Percentiles rank a stretch among this genome's conserved stretches.
Evolutionary conservation across 1,139 yeast genomes (phyloP).

Genomic region (Sugiyamaella castrensis): DNA sequence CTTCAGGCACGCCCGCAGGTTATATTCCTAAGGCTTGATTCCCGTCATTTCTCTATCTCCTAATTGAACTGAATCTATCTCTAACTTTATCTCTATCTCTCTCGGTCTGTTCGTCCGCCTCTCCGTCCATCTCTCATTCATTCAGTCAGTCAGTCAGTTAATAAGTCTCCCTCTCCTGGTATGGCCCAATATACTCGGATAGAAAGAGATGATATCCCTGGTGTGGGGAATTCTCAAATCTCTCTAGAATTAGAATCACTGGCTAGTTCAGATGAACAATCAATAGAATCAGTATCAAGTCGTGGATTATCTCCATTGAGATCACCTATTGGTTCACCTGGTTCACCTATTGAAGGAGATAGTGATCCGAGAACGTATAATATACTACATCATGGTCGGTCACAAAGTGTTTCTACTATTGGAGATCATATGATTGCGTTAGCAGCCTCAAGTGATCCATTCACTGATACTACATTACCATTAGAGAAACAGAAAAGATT

Average conservation of each 20-base stretch:
- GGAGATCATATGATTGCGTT: constrained; percentile 34
- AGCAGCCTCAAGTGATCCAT: constrained; percentile 32
- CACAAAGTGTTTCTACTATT: constrained; percentile 30
- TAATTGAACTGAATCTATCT: too few relatives aligned
- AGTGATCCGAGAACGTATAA: constrained; percentile 13
- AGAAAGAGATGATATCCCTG: constrained; percentile 6
- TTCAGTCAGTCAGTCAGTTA: too few relatives aligned
- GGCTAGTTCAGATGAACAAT: constrained; percentile 33
- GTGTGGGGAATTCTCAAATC: constrained; percentile 26
- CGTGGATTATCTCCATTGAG: constrained; percentile 29
- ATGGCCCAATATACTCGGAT: constrained; percentile 4
- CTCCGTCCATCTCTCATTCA: too few relatives aligned
- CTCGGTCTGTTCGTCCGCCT: too few relatives aligned
- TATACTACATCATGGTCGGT: constrained; percentile 16
- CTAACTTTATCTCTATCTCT: too few relatives aligned
- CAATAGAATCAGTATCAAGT: constrained; percentile 24
- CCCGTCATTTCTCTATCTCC: too few relatives aligned
- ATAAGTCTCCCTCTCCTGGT: too few relatives aligned
- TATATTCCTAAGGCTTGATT: too few relatives aligned
- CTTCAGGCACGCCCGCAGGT: too few relatives aligned
- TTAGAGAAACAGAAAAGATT: constrained; percentile 38
- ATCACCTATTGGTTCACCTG: constrained; percentile 16
- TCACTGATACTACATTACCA: constrained; percentile 25
- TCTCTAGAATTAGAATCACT: constrained; percentile 38
- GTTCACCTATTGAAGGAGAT: constrained; percentile 6